Percentiles rank a stretch among this genome's conserved stretches.
phyloP scores from a whole-genome alignment of 352 stramenopile genomes.

The Phytophthora idaei region DNA sequence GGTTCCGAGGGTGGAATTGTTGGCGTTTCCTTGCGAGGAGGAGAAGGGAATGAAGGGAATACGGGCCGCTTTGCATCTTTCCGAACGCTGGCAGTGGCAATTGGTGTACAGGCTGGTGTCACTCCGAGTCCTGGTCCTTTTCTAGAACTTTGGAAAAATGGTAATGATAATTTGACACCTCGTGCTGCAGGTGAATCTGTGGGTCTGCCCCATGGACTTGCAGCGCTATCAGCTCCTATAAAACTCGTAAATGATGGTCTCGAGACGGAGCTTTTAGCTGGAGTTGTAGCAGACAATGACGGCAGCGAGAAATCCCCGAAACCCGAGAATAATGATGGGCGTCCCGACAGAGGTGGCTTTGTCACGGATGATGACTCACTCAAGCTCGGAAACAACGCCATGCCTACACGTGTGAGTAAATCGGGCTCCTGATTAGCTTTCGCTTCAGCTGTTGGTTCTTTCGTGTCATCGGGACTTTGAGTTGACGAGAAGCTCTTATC shows the following conservation, averaged over 20 bases:
- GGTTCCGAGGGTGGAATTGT: background rate
- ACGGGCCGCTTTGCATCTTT: constrained; percentile 71
- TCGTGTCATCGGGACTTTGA: background rate
- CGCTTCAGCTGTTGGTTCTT: constrained; percentile 2
- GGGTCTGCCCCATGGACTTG: constrained; percentile 1
- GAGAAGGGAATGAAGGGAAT: constrained; percentile 54
- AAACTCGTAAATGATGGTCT: constrained; percentile 34
- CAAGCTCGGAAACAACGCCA: constrained; percentile 36
- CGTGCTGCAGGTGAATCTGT: constrained; percentile 17
- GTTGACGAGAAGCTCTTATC: constrained; percentile 24
- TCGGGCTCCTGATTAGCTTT: constrained; percentile 23
- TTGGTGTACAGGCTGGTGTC: constrained; percentile 71
- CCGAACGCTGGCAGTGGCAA: constrained; percentile 69
- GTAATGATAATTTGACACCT: constrained; percentile 56
- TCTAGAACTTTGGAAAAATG: constrained; percentile 75
- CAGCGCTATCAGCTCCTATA: constrained; percentile 24
- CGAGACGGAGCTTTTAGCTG: constrained; percentile 26
- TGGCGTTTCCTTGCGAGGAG: constrained; percentile 17
- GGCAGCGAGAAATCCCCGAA: constrained; percentile 39
- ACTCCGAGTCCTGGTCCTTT: constrained; percentile 56
- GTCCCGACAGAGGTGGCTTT: constrained; percentile 28
- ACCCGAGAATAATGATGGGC: constrained; percentile 28
- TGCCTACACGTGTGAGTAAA: constrained; percentile 32
- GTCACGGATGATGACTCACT: constrained; percentile 16
- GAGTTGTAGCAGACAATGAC: constrained; percentile 28